These are phyloP conservation scores for Cyclotella atomus DNA, from an alignment of 108 stramenopile species.

Conservation along the genomic window DNA sequence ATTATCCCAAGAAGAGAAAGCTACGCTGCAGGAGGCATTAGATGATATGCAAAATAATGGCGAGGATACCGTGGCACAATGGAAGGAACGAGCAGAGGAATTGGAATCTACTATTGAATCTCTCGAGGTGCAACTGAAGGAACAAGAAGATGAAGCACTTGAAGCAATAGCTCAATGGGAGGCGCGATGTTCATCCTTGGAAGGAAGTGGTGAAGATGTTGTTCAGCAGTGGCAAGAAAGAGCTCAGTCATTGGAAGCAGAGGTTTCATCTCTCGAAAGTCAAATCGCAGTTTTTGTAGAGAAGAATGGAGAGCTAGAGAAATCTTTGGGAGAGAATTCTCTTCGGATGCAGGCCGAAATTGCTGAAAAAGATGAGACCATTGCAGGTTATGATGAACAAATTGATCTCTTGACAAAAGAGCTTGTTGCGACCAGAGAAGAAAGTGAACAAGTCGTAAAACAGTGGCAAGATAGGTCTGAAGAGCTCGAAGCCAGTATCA, in stretches of 20 bases:
- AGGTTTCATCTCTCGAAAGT: slow-evolving; percentile 41
- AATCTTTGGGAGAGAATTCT: neutral
- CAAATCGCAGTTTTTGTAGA: slow-evolving; percentile 16
- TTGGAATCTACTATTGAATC: slow-evolving; percentile 47
- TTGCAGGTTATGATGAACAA: slow-evolving; percentile 45
- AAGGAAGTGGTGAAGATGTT: slow-evolving; percentile 31
- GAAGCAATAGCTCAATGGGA: slow-evolving; percentile 68
- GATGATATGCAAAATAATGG: slow-evolving; percentile 25
- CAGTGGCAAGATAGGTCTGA: slow-evolving; percentile 65
- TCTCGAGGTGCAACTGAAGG: slow-evolving; percentile 48
- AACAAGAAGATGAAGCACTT: slow-evolving; percentile 65
- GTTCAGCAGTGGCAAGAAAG: slow-evolving; percentile 49
- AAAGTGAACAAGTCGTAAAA: slow-evolving; percentile 57
- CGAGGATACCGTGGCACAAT: slow-evolving; percentile 33
- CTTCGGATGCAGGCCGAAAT: slow-evolving; percentile 24
- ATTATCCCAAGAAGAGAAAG: slow-evolving; percentile 20
- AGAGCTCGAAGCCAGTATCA: slow-evolving; percentile 29
- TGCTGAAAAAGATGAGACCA: slow-evolving; percentile 32
- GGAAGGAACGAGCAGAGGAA: slow-evolving; percentile 33
- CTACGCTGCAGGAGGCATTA: slow-evolving; percentile 11
- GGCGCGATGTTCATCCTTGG: slow-evolving; percentile 43
- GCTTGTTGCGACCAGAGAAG: slow-evolving; percentile 48
- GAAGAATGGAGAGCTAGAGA: slow-evolving; percentile 7
- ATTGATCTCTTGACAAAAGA: slow-evolving; percentile 46
- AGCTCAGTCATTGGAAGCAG: slow-evolving; percentile 48